These are phyloP conservation scores for Syzygium jambos DNA, from an alignment of 345 rosid genomes.

Conservation along the genomic window DNA sequence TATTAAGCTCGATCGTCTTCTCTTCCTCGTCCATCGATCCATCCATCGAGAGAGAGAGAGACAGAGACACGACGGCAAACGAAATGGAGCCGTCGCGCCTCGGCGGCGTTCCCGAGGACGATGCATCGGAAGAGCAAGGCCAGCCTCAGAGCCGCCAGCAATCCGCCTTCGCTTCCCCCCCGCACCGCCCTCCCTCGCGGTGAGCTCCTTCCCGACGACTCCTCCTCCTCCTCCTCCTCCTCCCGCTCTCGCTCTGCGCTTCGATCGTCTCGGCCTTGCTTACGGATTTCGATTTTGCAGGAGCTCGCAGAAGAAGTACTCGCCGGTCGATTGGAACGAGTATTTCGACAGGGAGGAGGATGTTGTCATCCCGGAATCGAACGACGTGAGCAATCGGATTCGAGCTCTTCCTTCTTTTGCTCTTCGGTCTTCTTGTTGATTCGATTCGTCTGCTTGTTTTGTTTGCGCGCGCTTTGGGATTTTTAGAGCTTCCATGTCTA, in stretches of 20 bases:
- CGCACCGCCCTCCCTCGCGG: constrained; percentile 58
- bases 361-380: constrained; percentile 48
- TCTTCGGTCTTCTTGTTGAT: not conserved
- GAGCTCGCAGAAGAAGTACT: constrained; percentile 39
- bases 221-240: not conserved
- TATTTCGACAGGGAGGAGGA: constrained; percentile 80
- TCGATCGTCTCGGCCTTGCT: not conserved
- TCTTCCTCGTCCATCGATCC: not conserved
- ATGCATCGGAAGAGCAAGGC: constrained; percentile 9
- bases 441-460: not conserved
- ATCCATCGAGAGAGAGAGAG: not conserved
- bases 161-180: constrained; percentile 48
- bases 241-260: not conserved
- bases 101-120: constrained; percentile 44
- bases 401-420: not conserved
- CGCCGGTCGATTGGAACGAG: constrained; percentile 60
- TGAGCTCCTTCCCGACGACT: constrained; percentile 3
- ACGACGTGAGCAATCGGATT: constrained; percentile 41
- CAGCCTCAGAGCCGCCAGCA: constrained; percentile 7
- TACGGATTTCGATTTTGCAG: constrained; percentile 9
- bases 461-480: constrained; percentile 1
- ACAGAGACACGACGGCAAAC: no score
- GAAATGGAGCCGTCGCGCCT: constrained; percentile 44
- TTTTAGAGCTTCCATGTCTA: constrained; percentile 89
- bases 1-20: not conserved